phyloP scores from a whole-genome alignment of 805 yeast genomes.

The Schizosaccharomyces cryophilus region DNA sequence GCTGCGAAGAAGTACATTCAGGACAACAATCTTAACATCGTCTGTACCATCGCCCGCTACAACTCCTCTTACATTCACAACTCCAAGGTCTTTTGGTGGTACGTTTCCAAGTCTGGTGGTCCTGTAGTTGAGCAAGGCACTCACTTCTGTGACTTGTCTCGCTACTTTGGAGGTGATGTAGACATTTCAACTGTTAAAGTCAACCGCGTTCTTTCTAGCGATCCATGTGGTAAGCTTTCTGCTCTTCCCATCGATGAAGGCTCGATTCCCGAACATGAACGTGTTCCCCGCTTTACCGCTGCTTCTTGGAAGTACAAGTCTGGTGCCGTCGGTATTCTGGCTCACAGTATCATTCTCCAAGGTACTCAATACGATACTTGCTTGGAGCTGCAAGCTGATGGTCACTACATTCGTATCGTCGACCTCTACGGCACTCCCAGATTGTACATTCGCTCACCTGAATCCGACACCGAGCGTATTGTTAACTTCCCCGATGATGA shows the following conservation, averaged over 20 bases:
- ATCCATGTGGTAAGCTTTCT: conserved; percentile 7
- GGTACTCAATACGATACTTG: conserved; percentile 8
- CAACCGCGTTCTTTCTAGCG: conserved; percentile 6
- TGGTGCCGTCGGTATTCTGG: conserved; percentile 9
- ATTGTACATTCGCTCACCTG: conserved; percentile 10
- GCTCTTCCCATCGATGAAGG: conserved; percentile 7
- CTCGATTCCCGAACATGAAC: conserved; percentile 6
- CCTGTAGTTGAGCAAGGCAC: conserved; percentile 10
- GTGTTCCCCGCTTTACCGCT: conserved; percentile 8
- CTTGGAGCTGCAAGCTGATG: conserved; percentile 8
- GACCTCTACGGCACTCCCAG: conserved; percentile 8
- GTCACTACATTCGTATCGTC: conserved; percentile 8
- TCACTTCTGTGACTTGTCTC: conserved; percentile 8
- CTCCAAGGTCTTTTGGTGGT: conserved; percentile 8
- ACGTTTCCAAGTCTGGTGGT: conserved; percentile 9
- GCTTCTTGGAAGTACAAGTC: conserved; percentile 8
- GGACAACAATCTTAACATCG: conserved; percentile 7
- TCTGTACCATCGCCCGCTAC: conserved; percentile 7
- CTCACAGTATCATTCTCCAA: conserved; percentile 8
- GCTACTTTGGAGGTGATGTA: conserved; percentile 9
- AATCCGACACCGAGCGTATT: conserved; percentile 21
- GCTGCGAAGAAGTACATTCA: conserved; percentile 6
- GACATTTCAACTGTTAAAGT: conserved; percentile 6
- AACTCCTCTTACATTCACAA: conserved; percentile 6
- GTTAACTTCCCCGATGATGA: conserved; percentile 3